Conservation (phyloP, 306 rosid species). For the Glycine tomentella region DNA sequence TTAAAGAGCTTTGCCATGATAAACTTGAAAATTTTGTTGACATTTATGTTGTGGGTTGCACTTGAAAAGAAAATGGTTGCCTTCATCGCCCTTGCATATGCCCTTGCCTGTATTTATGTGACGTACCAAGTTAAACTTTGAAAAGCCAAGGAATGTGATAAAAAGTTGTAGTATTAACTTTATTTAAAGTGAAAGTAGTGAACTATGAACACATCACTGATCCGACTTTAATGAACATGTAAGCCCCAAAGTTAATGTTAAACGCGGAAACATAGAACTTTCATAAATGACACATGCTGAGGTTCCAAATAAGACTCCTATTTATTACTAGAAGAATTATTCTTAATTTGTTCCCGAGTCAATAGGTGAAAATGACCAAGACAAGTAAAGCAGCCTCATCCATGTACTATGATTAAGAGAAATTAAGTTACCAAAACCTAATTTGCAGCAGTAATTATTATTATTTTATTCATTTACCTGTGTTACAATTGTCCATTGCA, state of each 20-base stretch:
- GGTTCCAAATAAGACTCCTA: conserved; percentile 40
- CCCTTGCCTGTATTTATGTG: conserved; percentile 73
- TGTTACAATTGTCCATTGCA: conserved; percentile 93
- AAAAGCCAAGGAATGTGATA: conserved; percentile 31
- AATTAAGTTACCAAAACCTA: neutral
- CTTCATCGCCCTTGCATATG: conserved; percentile 89
- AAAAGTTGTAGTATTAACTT: conserved; percentile 39
- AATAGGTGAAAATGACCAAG: neutral
- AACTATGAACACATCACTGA: conserved; percentile 6
- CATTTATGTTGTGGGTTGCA: conserved; percentile 94
- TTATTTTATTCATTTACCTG: conserved; percentile 62
- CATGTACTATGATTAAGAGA: neutral
- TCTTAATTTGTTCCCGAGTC: conserved; percentile 30
- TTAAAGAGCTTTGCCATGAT: conserved; percentile 90
- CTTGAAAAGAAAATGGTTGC: conserved; percentile 95
- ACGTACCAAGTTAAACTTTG: conserved; percentile 16
- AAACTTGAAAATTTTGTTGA: conserved; percentile 93
- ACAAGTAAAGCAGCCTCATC: neutral
- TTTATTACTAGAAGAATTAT: conserved; percentile 13
- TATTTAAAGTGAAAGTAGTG: conserved; percentile 36
- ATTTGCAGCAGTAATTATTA: conserved; percentile 1
- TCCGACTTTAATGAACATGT: conserved; percentile 45
- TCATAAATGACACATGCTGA: conserved; percentile 20
- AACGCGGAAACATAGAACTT: conserved; percentile 49
- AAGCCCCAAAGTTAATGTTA: conserved; percentile 43